Percentiles rank a stretch among this genome's conserved stretches.
These are phyloP conservation scores for Ophiostoma sp. DNA, from an alignment of 2,329 filamentous ascomycete genomes.

Conservation along the genomic window DNA sequence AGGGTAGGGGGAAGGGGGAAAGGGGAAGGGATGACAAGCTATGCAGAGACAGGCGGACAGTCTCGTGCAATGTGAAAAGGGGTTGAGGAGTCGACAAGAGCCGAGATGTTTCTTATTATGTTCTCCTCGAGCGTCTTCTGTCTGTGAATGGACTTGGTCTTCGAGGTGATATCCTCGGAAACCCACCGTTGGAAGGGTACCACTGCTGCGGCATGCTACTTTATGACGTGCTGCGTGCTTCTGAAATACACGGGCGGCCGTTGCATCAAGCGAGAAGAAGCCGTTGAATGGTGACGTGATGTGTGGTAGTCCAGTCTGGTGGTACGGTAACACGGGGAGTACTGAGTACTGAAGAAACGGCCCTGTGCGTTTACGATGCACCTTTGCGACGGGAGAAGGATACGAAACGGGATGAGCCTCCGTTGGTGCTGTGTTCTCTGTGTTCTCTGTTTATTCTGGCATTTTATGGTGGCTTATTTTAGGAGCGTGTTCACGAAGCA, in stretches of 20 bases:
- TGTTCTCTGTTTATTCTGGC: background rate
- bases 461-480: background rate
- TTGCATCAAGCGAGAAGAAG: slow-evolving; percentile 3
- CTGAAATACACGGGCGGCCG: background rate
- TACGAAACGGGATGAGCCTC: background rate
- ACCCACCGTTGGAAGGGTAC: background rate
- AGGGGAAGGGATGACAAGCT: background rate
- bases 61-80: background rate
- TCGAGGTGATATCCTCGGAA: background rate
- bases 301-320: background rate
- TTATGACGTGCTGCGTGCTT: background rate
- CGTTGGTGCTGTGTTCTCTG: background rate
- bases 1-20: background rate
- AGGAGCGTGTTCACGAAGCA: background rate
- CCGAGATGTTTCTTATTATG: background rate
- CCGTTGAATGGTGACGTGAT: background rate
- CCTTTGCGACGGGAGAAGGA: background rate
- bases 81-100: background rate
- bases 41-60: background rate
- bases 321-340: background rate
- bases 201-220: slow-evolving; percentile 4
- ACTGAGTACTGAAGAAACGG: background rate
- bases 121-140: background rate
- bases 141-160: background rate
- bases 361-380: background rate